phyloP scores from a whole-genome alignment of 2,329 filamentous ascomycete species.

The Aspergillus aculeatinus region DNA sequence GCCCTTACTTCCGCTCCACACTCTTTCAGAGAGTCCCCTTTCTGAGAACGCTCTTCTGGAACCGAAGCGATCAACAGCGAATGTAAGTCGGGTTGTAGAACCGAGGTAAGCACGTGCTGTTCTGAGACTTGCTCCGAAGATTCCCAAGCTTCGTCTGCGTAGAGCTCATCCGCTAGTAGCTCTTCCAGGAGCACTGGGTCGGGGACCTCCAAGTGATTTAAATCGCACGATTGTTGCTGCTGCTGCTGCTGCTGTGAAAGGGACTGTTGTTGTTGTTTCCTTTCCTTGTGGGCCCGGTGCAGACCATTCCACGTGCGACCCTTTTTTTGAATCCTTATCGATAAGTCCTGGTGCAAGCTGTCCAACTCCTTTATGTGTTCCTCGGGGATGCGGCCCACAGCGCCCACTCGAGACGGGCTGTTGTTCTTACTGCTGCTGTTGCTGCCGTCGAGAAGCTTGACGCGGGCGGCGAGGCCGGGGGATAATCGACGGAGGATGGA shows the following conservation, averaged over 20 bases:
- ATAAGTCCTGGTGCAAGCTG: constrained; percentile 38
- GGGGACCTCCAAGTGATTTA: constrained; percentile 23
- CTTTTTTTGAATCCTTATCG: constrained; percentile 39
- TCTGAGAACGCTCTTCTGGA: not conserved
- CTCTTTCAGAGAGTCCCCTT: not conserved
- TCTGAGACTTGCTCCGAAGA: constrained; percentile 2
- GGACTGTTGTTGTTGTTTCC: not conserved
- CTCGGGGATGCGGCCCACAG: constrained; percentile 42
- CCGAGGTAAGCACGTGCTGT: constrained; percentile 4
- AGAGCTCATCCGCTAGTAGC: not conserved
- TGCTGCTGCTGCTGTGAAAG: constrained; percentile 7
- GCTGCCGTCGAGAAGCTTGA: constrained; percentile 43
- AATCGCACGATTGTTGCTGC: constrained; percentile 20
- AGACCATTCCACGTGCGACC: constrained; percentile 39
- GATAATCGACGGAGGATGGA: constrained; percentile 45
- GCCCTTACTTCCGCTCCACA: not conserved
- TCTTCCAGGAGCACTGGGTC: constrained; percentile 11
- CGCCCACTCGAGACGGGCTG: constrained; percentile 24
- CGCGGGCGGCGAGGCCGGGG: constrained; percentile 43
- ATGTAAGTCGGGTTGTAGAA: not conserved
- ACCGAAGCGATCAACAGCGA: not conserved
- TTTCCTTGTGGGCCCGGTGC: constrained; percentile 15
- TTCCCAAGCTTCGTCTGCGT: not conserved
- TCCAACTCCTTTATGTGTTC: constrained; percentile 44
- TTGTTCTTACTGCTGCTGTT: constrained; percentile 26